phyloP scores from a whole-genome alignment of 768 basidiomycete species.

The Lactarius tabidus region DNA sequence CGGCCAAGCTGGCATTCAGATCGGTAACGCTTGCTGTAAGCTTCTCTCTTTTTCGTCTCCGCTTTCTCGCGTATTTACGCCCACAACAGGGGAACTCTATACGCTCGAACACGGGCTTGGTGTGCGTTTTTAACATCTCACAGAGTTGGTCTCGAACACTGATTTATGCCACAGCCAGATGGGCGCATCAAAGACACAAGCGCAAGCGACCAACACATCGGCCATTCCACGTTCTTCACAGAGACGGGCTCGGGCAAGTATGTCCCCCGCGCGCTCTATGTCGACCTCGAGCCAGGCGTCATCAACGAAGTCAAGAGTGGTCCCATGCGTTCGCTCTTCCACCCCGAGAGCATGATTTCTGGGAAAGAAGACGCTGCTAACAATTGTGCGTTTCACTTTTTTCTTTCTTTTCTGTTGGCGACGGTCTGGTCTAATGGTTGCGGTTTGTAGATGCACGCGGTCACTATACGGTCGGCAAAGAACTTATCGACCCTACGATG shows the following conservation, averaged over 20 bases:
- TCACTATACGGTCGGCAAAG: slow-evolving; percentile 98
- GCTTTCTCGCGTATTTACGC: slow-evolving; percentile 27
- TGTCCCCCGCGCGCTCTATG: slow-evolving; percentile 94
- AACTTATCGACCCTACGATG: slow-evolving; percentile 93
- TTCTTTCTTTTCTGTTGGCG: slow-evolving; percentile 10
- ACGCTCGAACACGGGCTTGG: slow-evolving; percentile 96
- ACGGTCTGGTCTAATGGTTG: slow-evolving; percentile 15
- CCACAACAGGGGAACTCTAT: slow-evolving; percentile 84
- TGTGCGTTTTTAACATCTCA: slow-evolving; percentile 46
- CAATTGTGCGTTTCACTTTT: slow-evolving; percentile 66
- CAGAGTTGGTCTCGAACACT: background rate
- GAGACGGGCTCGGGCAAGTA: slow-evolving; percentile 92
- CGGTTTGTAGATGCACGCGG: slow-evolving; percentile 79
- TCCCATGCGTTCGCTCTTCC: slow-evolving; percentile 89
- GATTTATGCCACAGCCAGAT: slow-evolving; percentile 62
- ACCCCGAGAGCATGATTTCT: slow-evolving; percentile 94
- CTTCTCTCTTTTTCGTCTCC: slow-evolving; percentile 25
- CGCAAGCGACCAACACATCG: slow-evolving; percentile 66
- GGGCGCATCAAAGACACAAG: slow-evolving; percentile 74
- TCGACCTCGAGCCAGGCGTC: slow-evolving; percentile 92
- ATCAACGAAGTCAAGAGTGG: slow-evolving; percentile 95
- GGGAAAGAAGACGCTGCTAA: slow-evolving; percentile 99
- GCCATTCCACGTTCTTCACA: slow-evolving; percentile 98
- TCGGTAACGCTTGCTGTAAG: slow-evolving; percentile 95
- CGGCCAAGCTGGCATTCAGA: slow-evolving; percentile 95